Evolutionary conservation across 2,329 filamentous ascomycete genomes (phyloP), one percentile per base, ranked within the genome.

Genomic region (Alternaria consortialis): DNA sequence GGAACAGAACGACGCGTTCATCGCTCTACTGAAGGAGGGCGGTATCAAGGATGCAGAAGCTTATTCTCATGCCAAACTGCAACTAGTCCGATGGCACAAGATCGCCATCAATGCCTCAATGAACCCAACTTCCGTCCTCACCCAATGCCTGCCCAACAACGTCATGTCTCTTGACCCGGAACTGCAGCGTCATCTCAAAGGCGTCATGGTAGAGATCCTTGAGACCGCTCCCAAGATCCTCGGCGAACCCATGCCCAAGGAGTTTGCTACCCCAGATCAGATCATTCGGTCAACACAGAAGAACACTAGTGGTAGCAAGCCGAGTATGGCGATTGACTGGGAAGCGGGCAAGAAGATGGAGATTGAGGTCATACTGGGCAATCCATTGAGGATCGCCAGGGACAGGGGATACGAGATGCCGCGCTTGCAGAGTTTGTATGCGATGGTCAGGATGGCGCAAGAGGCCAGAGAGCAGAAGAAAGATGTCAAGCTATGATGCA

Each of bases 101-200:
- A 86, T 92, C 63, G 89, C 88, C 69, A 91, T 92, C 81, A 92
- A 92, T 76, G 88, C 89, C 0, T 87, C 88, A 53, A 90, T 92
- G 84, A 92, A 92, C 78, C 89, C 90, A 0, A 89, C 87, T 1
- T 87, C 89, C 2, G 89, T 92, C 7, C 83, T 92, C 0, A 86
- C 85, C 1, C 87, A 88, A 12, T 88, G 89, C 1, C 80, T 84
- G 2, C 85, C 87, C 54, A 92, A 92, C 72, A 84, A 87, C 46
- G 85, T 86, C 63, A 91, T 92, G 87, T 83, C 87, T 5, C 78
- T 80, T 12, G 89, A 92, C 67, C 76, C 85, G 0, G 89, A 91
- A 71, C 79, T 92, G 39, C 83, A 85, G 44, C 75, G 77, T 23
- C 90, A 92, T 74, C 77, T 92, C 8, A 80, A 83, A 17, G 89